phyloP scores from a whole-genome alignment of 345 rosid species.

The Hibiscus mutabilis region DNA sequence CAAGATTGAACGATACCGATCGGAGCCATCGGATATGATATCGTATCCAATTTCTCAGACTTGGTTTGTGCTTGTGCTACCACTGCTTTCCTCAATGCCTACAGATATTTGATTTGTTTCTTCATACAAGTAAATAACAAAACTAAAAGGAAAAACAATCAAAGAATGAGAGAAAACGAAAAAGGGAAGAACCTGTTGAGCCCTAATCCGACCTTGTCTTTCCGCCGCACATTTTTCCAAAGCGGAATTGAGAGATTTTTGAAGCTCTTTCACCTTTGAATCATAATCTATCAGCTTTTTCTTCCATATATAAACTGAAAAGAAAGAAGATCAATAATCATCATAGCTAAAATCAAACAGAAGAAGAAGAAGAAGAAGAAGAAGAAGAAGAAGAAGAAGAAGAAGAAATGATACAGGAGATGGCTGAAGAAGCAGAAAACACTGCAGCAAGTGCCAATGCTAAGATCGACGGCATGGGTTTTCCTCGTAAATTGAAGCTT shows the following conservation, averaged over 20 bases:
- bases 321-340: neutral
- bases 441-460: constrained; percentile 1
- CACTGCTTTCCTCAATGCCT: constrained; percentile 71
- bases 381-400: neutral
- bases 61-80: constrained; percentile 36
- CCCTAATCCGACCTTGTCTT: constrained; percentile 81
- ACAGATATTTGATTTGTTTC: neutral
- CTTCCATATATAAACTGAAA: constrained; percentile 44
- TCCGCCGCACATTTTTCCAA: constrained; percentile 65
- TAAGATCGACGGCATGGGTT: constrained; percentile 1
- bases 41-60: constrained; percentile 30
- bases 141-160: neutral
- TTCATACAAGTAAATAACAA: neutral
- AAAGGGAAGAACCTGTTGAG: constrained; percentile 60
- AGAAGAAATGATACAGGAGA: neutral
- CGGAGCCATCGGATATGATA: constrained; percentile 66
- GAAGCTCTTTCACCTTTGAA: constrained; percentile 40
- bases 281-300: constrained; percentile 31
- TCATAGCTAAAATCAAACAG: neutral
- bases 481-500: neutral
- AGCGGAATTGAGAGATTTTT: constrained; percentile 51
- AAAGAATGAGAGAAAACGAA: neutral
- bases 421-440: constrained; percentile 10
- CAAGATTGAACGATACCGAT: constrained; percentile 73
- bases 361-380: neutral